Base-by-base conservation (phyloP, 305 asterid genomes). In the Fraxinus platypoda region DNA sequence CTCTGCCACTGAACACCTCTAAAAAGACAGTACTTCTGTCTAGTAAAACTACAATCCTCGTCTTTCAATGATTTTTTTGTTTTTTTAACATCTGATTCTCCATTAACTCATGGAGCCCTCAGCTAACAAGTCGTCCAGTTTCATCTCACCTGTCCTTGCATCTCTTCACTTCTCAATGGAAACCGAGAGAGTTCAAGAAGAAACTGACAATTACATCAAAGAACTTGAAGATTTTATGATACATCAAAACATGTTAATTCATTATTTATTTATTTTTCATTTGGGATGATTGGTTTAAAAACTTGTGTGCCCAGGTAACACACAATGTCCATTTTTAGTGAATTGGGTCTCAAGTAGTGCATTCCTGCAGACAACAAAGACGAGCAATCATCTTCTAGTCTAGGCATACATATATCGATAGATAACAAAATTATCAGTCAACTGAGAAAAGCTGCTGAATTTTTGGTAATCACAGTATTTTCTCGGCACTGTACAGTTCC, bases 401-500 rank as follows among this genome's bases (percentile, higher is more conserved):
- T 81, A 84, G 80, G 79, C 78, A 87, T 81, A 78, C 80, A 81
- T 85, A 77, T 77, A 82, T 84, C 6, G 74, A 66, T 54, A 68
- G 83, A 88, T 74, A 26, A 70, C 83, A 79, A 79, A 73, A 81
- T 81, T 85, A 71, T 74, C 82, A 74, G 46, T 41, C 15, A 84
- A 84, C 59, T 49, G 59, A 49, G 59, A 49, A 49, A 49, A 49
- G 59, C 19, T 83, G 74, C 88, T 76, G 85, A 35, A 52, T 54
- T 49, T 84, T 79, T 80, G 46, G 64, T 66, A 81, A 85, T 85
- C 88, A 30, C 68, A 76, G 78, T 81, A 70, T 86, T 90, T 87
- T 82, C 86, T 83, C 92, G 84, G 91, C 90, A 79, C 93, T 90
- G 88, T 89, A 88, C 95, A 91, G 83, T 88, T 89, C 87, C 85